Conservation (phyloP, 2,329 filamentous ascomycete genomes). For the Pseudogymnoascus sp. region DNA sequence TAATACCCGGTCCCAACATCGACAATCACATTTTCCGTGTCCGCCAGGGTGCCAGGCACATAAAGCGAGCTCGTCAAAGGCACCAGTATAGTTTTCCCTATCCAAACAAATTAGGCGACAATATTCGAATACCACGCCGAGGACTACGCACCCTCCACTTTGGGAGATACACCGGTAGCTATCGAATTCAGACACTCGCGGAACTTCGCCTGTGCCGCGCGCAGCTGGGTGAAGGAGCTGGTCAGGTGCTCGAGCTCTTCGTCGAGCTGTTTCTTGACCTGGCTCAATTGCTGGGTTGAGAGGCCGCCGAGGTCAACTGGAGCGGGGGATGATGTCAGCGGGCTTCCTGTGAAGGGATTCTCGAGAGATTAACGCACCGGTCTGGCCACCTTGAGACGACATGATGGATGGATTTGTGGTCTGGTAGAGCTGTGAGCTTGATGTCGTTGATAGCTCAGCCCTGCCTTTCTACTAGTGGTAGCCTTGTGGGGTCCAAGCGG, state of each 20-base stretch:
- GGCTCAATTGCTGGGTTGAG: slow-evolving; percentile 73
- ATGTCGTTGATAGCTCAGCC: slow-evolving; percentile 7
- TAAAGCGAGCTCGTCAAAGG: slow-evolving; percentile 92
- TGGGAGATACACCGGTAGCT: slow-evolving; percentile 43
- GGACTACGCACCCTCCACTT: slow-evolving; percentile 32
- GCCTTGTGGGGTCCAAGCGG: slow-evolving; percentile 5
- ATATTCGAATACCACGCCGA: not conserved
- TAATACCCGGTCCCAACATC: slow-evolving; percentile 93
- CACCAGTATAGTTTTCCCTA: slow-evolving; percentile 63
- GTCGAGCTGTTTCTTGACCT: slow-evolving; percentile 93
- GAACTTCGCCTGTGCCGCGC: slow-evolving; percentile 86
- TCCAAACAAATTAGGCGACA: not conserved
- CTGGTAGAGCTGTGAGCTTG: not conserved
- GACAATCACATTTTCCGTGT: slow-evolving; percentile 71
- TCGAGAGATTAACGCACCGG: not conserved
- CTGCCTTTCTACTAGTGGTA: slow-evolving; percentile 7
- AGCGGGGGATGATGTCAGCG: not conserved
- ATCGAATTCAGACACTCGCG: slow-evolving; percentile 80
- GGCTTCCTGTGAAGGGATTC: not conserved
- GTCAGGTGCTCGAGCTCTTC: slow-evolving; percentile 94
- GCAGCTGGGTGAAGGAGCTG: slow-evolving; percentile 79
- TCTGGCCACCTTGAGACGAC: slow-evolving; percentile 7
- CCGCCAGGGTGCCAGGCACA: slow-evolving; percentile 72
- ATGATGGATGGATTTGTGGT: slow-evolving; percentile 7
- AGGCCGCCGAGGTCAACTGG: slow-evolving; percentile 66